Evolutionary conservation across 2,329 filamentous ascomycete genomes (phyloP).

Genomic region (Calonectria pteridis): DNA sequence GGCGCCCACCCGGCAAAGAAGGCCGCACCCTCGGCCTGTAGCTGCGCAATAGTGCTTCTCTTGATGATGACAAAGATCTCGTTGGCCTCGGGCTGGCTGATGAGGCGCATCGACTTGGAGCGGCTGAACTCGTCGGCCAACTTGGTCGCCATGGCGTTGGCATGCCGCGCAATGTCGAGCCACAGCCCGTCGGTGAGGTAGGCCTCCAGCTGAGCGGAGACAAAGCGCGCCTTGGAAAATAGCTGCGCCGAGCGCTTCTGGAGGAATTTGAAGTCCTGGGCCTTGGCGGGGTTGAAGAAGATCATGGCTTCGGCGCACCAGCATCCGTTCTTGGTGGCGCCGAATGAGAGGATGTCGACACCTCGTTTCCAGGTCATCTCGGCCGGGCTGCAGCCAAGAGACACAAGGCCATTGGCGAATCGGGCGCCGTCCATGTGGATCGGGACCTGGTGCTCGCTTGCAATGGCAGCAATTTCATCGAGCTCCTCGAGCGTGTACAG

Average conservation of each 20-base stretch:
- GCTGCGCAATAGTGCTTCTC: not conserved
- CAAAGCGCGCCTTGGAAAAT: conserved; percentile 12
- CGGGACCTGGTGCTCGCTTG: not conserved
- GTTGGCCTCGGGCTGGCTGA: not conserved
- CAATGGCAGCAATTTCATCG: not conserved
- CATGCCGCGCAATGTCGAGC: not conserved
- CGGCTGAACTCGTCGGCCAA: not conserved
- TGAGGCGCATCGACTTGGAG: not conserved
- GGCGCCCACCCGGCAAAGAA: not conserved
- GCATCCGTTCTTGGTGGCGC: conserved; percentile 13
- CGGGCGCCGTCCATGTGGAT: conserved; percentile 16
- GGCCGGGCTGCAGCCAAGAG: conserved; percentile 8
- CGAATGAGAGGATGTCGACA: conserved; percentile 13
- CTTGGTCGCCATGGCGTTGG: conserved; percentile 8
- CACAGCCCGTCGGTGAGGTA: not conserved
- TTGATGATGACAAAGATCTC: conserved; percentile 9
- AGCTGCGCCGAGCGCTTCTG: conserved; percentile 12
- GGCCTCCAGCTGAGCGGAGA: conserved; percentile 7
- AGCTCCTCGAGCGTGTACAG: conserved; percentile 8
- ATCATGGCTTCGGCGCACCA: conserved; percentile 15
- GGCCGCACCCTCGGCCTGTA: not conserved
- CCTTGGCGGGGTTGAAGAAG: not conserved
- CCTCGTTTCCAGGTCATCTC: conserved; percentile 18
- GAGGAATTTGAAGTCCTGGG: not conserved
- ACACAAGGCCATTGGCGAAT: conserved; percentile 10